Base-by-base conservation (phyloP, 495 filamentous ascomycete genomes). In the Daldinia loculata region DNA sequence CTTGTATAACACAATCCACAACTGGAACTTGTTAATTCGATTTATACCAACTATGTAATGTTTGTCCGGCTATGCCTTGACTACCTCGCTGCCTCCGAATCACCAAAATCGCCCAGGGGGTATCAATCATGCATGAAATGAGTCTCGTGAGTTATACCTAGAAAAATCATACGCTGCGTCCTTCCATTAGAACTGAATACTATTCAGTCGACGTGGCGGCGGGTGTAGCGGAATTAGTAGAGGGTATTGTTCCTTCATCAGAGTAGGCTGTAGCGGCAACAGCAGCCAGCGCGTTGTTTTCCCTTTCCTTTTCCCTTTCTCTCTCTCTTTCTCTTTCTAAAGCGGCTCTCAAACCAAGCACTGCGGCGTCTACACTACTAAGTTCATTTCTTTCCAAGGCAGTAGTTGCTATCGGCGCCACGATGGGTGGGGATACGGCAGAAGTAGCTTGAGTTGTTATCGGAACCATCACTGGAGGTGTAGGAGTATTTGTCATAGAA, bases 301-400 rank as follows among this genome's bases (percentile, higher is more conserved):
- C 70, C n/a, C 63, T 69, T 7, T 73, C 70, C 15, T 39, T 65
- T 53, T 75, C 70, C 43, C 59, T 70, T 55, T 77, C 74, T 38
- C 63, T 72, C 58, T 76, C 74, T 43, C 62, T 70, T 51, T 66
- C 57, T 53, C 68, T 43, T 52, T 66, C 57, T 53, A 73, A n/a
- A 22, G 74, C 75, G 22, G 68, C 70, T 26, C 65, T 74, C 19
- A 77, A 56, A 9, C 71, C 59, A 34, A 77, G 69, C 24, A 77
- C 66, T 4, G 74, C 75, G 2, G 58, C 68, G 19, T 77, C 75
- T 34, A 76, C 69, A 41, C 71, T 72, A 34, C 67, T 76, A 1
- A 77, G 63, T 17, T 55, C 64, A 24, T n/a, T 69, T 17, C 11
- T 59, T 34, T 69, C 62, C 27, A 51, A n/a, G 22, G 38, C 5